phyloP scores from a whole-genome alignment of 75 land plant genomes.

The Pinus albicaulis region DNA sequence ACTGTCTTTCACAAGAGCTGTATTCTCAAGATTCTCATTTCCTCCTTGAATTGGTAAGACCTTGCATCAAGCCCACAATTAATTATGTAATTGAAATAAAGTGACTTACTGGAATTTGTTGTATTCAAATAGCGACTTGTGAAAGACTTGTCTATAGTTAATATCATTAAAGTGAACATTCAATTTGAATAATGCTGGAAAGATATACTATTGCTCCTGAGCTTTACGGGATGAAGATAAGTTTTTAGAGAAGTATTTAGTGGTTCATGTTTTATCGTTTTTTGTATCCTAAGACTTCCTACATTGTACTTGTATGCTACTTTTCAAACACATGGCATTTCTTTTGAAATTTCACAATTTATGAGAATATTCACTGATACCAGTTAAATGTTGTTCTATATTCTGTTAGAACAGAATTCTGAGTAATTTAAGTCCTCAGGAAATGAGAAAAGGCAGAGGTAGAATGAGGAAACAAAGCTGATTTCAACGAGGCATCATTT shows the following conservation, averaged over 20 bases:
- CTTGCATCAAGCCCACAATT: slow-evolving; percentile 3
- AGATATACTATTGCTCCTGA: neutral
- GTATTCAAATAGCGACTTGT: neutral
- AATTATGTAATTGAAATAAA: neutral
- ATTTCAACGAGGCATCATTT: no score
- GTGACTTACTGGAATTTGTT: neutral
- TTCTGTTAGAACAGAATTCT: no score
- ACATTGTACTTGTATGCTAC: neutral
- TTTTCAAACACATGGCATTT: neutral
- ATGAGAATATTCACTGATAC: neutral
- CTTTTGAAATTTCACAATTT: neutral
- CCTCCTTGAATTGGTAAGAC: slow-evolving; percentile 85
- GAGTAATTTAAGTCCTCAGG: no score
- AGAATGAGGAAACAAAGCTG: no score
- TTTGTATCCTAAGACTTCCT: neutral
- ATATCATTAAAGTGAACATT: neutral
- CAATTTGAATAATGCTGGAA: neutral
- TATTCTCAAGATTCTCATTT: slow-evolving; percentile 97
- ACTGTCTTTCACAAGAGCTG: slow-evolving; percentile 88
- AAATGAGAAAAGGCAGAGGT: no score
- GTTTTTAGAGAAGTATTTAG: neutral
- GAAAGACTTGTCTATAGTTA: neutral
- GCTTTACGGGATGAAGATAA: no score
- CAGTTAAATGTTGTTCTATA: neutral
- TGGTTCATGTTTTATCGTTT: neutral